phyloP scores from a whole-genome alignment of 2,329 filamentous ascomycete genomes.

The Capronia epimyces region DNA sequence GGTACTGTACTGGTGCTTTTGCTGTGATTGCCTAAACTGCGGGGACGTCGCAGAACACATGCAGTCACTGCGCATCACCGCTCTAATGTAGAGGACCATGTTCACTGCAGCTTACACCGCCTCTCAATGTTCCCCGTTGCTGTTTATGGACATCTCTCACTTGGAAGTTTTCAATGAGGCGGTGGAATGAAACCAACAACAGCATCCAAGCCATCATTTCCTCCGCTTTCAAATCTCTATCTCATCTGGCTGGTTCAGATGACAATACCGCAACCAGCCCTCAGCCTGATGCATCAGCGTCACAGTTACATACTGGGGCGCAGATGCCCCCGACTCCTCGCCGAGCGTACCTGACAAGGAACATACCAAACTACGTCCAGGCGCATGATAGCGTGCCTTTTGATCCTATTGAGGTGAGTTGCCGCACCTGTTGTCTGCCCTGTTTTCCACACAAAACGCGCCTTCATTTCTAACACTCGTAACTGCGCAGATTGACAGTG shows the following conservation, averaged over 20 bases:
- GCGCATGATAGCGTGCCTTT: slow-evolving; percentile 9
- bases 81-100: neutral
- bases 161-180: neutral
- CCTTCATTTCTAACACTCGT: neutral
- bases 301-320: slow-evolving; percentile 5
- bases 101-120: neutral
- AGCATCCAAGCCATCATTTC: slow-evolving; percentile 1
- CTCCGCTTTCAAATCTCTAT: neutral
- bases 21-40: too few relatives aligned
- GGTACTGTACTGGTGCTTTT: too few relatives aligned
- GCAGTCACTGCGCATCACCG: neutral
- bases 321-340: slow-evolving; percentile 11
- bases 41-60: neutral
- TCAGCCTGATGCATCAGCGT: slow-evolving; percentile 14
- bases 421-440: neutral
- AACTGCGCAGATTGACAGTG: slow-evolving; percentile 15
- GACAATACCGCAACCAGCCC: slow-evolving; percentile 1
- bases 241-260: slow-evolving; percentile 1
- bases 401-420: slow-evolving; percentile 13
- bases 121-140: neutral
- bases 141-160: neutral
- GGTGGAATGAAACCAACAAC: neutral
- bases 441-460: neutral
- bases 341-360: slow-evolving; percentile 6
- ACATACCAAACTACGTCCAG: slow-evolving; percentile 7